A percentile compares a stretch with the other conserved stretches of the same genome.
phyloP scores from a whole-genome alignment of 2,329 filamentous ascomycete species.

The Penicillium occitanis region DNA sequence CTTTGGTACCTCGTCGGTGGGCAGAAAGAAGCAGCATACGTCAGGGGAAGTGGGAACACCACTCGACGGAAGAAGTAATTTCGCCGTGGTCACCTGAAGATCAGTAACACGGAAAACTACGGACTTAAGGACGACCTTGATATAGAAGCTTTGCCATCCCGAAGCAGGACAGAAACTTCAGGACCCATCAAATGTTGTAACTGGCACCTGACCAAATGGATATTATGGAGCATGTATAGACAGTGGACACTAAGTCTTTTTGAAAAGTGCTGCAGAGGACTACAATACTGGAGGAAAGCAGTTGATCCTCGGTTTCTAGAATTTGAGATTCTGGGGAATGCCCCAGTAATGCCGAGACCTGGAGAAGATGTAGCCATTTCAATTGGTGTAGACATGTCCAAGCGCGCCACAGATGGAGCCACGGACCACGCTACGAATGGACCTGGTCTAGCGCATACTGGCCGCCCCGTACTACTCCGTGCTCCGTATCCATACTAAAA shows the following conservation, averaged over 20 bases:
- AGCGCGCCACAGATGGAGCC: neutral
- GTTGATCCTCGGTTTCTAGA: conserved; percentile 9
- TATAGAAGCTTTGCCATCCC: neutral
- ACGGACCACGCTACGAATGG: neutral
- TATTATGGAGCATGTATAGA: neutral
- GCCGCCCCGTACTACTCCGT: neutral
- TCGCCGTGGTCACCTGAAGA: conserved; percentile 9
- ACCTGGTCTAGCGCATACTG: neutral
- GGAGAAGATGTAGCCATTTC: neutral
- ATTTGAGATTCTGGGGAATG: conserved; percentile 12
- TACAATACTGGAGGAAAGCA: neutral
- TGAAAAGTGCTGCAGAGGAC: neutral
- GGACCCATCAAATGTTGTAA: neutral
- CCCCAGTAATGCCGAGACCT: conserved; percentile 4
- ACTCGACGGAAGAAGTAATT: neutral
- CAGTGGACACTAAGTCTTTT: neutral
- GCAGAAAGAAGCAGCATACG: neutral
- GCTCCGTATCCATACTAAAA: neutral
- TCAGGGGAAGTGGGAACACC: conserved; percentile 6
- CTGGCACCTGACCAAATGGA: neutral
- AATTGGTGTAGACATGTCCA: neutral
- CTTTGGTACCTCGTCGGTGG: neutral
- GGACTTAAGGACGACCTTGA: neutral
- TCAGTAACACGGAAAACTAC: neutral
- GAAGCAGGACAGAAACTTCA: neutral